phyloP scores from a whole-genome alignment of 2,329 filamentous ascomycete species.

The Fusarium oligoseptatum region DNA sequence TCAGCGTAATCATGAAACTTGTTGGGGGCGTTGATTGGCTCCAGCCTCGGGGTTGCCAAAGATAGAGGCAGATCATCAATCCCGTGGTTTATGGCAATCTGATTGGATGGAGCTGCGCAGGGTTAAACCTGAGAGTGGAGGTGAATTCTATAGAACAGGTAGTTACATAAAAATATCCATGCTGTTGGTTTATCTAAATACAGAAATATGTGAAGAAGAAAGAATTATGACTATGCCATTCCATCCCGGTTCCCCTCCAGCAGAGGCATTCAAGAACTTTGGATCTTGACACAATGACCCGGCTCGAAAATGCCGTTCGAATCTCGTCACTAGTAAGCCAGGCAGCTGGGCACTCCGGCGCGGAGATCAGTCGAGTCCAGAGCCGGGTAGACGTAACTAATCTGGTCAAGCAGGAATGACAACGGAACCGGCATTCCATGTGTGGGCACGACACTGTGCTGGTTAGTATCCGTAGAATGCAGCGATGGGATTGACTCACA shows the following conservation, averaged over 20 bases:
- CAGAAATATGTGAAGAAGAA: not conserved
- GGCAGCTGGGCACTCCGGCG: not conserved
- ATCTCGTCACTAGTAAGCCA: not conserved
- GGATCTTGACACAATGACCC: not conserved
- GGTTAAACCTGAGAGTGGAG: not conserved
- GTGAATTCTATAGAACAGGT: not conserved
- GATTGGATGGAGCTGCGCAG: not conserved
- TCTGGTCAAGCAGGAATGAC: not conserved
- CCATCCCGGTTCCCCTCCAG: not conserved
- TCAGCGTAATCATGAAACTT: not conserved
- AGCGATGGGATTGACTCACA: not conserved
- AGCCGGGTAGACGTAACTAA: slow-evolving; percentile 1
- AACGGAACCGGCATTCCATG: not conserved
- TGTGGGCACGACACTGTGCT: not conserved
- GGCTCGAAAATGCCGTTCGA: not conserved
- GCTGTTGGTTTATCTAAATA: not conserved
- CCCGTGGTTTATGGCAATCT: not conserved
- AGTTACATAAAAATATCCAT: not conserved
- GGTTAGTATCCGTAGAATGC: not conserved
- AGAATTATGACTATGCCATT: not conserved
- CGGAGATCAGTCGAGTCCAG: not conserved
- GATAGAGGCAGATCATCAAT: not conserved
- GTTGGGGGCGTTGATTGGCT: not conserved
- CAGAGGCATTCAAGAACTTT: not conserved
- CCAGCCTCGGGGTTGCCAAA: not conserved